Conservation (phyloP, 495 filamentous ascomycete genomes). For the Hypoxylon intermedium region DNA sequence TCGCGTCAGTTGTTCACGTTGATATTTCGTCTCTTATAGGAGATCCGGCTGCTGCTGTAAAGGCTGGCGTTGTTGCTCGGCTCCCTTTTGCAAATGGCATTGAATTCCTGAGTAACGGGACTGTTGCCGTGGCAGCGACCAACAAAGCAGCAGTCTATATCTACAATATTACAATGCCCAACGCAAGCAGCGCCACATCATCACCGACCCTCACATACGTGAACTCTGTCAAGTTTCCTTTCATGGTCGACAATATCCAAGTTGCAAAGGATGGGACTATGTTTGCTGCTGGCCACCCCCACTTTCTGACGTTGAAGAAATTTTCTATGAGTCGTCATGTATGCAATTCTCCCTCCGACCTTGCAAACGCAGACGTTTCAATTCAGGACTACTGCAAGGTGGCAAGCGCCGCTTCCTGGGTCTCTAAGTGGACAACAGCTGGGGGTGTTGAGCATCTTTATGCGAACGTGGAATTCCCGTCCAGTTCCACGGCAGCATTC, state of each 20-base stretch:
- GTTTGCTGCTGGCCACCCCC: constrained; percentile 53
- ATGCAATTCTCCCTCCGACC: constrained; percentile 33
- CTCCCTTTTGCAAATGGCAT: constrained; percentile 41
- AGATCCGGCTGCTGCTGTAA: constrained; percentile 43
- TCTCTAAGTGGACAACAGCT: constrained; percentile 49
- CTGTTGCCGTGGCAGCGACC: constrained; percentile 49
- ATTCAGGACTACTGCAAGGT: constrained; percentile 41
- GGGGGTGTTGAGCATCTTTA: constrained; percentile 48
- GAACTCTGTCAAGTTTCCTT: constrained; percentile 39
- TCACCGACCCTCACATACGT: constrained; percentile 29
- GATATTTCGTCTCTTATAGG: constrained; percentile 47
- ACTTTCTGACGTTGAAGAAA: constrained; percentile 41
- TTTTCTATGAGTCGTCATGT: constrained; percentile 28
- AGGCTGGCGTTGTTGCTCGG: constrained; percentile 26
- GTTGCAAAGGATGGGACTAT: constrained; percentile 48
- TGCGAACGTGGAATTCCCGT: constrained; percentile 42
- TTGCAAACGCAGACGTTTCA: constrained; percentile 21
- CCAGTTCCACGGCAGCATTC: constrained; percentile 46
- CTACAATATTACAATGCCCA: constrained; percentile 38
- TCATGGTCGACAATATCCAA: constrained; percentile 52
- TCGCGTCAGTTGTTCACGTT: constrained; percentile 49
- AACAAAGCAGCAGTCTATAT: constrained; percentile 42
- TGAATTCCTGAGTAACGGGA: constrained; percentile 45
- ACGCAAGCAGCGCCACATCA: not conserved
- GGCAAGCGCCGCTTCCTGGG: constrained; percentile 45